Percentiles rank a stretch among this genome's conserved stretches.
These are phyloP conservation scores for Gypsophila paniculata DNA, from an alignment of 179 eudicot genomes.

Conservation along the genomic window DNA sequence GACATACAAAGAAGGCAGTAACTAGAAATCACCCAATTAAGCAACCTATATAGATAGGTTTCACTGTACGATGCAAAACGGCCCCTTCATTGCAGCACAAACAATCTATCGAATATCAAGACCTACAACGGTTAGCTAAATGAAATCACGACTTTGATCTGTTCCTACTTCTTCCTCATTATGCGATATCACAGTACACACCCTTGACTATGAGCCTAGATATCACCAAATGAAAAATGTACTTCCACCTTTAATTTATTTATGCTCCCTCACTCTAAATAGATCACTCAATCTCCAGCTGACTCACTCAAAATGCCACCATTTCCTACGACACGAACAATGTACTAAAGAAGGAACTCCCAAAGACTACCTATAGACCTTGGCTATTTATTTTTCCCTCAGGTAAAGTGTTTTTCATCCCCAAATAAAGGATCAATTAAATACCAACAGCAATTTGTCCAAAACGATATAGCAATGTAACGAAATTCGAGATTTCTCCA, in stretches of 20 bases:
- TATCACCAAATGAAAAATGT: not conserved
- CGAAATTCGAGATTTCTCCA: too few species aligned
- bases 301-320: not conserved
- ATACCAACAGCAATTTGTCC: not conserved
- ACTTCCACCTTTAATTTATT: not conserved
- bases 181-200: too few species aligned
- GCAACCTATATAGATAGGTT: not conserved
- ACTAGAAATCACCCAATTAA: not conserved
- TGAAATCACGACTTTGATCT: not conserved
- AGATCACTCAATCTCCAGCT: constrained; percentile 6
- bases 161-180: too few species aligned
- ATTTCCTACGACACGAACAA: not conserved
- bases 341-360: not conserved
- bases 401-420: not conserved
- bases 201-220: too few species aligned
- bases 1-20: not conserved
- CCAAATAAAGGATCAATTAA: not conserved
- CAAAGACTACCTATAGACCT: not conserved
- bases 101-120: constrained; percentile 1
- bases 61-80: not conserved
- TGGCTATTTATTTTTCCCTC: not conserved
- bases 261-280: not conserved
- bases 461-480: too few species aligned
- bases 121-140: constrained; percentile 6
- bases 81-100: not conserved